These are phyloP conservation scores for Suhomyces coccinellae DNA, from an alignment of 1,139 yeast species.

Conservation along the genomic window DNA sequence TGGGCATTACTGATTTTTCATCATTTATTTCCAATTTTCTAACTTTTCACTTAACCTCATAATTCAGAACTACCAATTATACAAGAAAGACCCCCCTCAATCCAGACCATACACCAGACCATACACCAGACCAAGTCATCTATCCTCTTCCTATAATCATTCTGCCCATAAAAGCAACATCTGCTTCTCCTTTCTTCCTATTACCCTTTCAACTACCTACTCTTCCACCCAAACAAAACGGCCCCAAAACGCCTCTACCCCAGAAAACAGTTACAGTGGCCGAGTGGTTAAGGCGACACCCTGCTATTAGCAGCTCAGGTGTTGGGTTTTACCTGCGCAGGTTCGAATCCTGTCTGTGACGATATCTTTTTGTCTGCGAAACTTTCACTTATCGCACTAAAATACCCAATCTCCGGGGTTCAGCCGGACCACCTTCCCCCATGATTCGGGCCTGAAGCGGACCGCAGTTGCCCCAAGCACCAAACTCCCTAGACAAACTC, in stretches of 20 bases:
- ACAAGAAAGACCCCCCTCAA: too few relatives aligned
- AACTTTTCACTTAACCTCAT: too few relatives aligned
- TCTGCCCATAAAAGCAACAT: too few relatives aligned
- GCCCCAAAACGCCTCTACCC: background rate
- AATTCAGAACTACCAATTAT: too few relatives aligned
- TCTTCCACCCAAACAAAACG: background rate
- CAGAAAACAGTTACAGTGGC: conserved; percentile 21
- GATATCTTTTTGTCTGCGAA: conserved; percentile 38
- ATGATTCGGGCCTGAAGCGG: background rate
- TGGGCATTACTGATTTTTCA: too few relatives aligned
- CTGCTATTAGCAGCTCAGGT: conserved; percentile 51
- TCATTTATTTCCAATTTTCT: too few relatives aligned
- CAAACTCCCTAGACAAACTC: background rate
- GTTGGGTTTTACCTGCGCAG: conserved; percentile 86
- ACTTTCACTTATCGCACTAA: background rate
- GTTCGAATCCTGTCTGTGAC: conserved; percentile 90
- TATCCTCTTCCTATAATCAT: too few relatives aligned
- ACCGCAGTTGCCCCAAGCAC: background rate
- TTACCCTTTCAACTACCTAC: background rate
- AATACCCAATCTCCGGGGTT: background rate
- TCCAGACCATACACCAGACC: too few relatives aligned
- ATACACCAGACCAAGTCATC: too few relatives aligned
- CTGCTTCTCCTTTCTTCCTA: background rate
- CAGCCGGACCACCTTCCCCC: background rate
- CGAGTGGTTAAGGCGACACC: conserved; percentile 31